Conservation (phyloP, 352 stramenopile species). For the Globisporangium heterothallicum region DNA sequence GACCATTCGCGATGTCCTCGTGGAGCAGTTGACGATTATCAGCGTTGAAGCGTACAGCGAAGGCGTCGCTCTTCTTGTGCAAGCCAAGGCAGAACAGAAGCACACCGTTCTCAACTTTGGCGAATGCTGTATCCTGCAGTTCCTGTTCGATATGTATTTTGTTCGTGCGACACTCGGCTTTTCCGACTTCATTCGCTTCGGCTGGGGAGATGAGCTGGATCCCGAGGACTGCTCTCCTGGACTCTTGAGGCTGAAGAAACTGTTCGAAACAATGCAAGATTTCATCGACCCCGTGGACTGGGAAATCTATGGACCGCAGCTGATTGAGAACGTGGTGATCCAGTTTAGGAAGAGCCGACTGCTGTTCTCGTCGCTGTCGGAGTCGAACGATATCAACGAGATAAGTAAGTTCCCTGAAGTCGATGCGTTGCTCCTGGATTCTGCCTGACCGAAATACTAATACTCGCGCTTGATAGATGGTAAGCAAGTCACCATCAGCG, state of each 20-base stretch:
- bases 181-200: constrained; percentile 84
- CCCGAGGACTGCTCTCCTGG: constrained; percentile 44
- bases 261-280: constrained; percentile 76
- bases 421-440: neutral
- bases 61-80: constrained; percentile 51
- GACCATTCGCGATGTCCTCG: constrained; percentile 59
- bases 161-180: constrained; percentile 79
- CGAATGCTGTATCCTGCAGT: constrained; percentile 80
- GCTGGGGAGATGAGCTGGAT: constrained; percentile 79
- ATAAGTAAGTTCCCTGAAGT: constrained; percentile 51
- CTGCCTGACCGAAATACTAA: constrained; percentile 2
- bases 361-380: constrained; percentile 80
- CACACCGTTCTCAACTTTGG: constrained; percentile 71
- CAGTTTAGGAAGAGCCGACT: constrained; percentile 83
- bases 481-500: constrained; percentile 60
- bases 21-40: constrained; percentile 73
- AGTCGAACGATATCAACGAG: constrained; percentile 80
- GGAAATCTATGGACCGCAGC: constrained; percentile 83
- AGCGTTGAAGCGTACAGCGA: constrained; percentile 69
- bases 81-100: constrained; percentile 41
- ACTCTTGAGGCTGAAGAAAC: constrained; percentile 43
- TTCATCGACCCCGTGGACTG: constrained; percentile 86
- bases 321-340: constrained; percentile 82
- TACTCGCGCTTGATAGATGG: constrained; percentile 38
- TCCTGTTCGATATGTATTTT: constrained; percentile 89